Conservation (phyloP, 805 yeast species). For the Teunomyces panamensis region DNA sequence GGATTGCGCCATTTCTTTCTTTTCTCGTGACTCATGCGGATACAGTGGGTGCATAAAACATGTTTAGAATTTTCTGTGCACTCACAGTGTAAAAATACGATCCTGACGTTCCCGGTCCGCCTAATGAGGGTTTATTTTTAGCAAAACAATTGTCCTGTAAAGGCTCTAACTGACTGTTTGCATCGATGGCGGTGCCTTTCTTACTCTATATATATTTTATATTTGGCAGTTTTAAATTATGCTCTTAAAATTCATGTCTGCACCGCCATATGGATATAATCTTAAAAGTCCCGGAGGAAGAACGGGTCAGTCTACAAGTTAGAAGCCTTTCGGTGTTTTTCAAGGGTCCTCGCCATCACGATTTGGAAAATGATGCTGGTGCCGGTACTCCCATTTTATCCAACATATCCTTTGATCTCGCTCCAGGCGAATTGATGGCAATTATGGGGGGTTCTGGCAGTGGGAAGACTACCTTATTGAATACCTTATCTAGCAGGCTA, state of each 20-base stretch:
- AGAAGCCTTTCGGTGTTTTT: conserved; percentile 11
- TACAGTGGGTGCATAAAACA: not conserved
- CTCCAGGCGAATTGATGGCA: conserved; percentile 20
- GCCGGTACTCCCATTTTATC: conserved; percentile 12
- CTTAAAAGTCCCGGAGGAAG: conserved; percentile 2
- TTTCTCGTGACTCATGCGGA: not conserved
- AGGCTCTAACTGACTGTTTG: too few species aligned
- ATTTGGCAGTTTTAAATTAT: not conserved
- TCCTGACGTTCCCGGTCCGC: not conserved
- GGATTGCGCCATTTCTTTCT: not conserved
- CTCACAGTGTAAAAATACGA: not conserved
- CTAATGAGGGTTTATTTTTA: not conserved
- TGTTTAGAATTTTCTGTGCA: not conserved
- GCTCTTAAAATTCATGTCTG: not conserved
- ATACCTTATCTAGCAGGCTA: conserved; percentile 21
- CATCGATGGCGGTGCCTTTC: too few species aligned
- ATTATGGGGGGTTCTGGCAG: conserved; percentile 30
- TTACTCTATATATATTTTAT: not conserved
- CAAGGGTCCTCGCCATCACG: not conserved
- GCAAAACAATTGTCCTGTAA: not conserved
- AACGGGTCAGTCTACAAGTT: conserved; percentile 10
- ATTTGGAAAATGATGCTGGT: not conserved
- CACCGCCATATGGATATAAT: conserved; percentile 2
- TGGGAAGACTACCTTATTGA: conserved; percentile 25
- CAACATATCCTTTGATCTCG: conserved; percentile 19